These are phyloP conservation scores for Tricharina praecox DNA, from an alignment of 495 filamentous ascomycete species.

Conservation along the genomic window DNA sequence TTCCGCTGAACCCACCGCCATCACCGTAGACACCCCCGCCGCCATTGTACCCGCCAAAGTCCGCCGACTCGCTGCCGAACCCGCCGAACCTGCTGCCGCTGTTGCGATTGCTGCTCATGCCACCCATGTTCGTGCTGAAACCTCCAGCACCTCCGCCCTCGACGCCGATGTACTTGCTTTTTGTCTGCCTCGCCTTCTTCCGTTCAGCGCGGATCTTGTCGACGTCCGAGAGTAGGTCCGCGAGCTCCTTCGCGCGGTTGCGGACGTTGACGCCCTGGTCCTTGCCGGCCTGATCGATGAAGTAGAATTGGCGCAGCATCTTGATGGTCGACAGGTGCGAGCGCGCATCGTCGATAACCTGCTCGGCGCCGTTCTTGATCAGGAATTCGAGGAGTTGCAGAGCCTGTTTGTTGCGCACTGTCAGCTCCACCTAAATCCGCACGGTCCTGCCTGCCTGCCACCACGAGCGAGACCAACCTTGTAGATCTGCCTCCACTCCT, in stretches of 20 bases:
- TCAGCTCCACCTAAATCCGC: background rate
- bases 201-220: conserved; percentile 80
- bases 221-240: conserved; percentile 83
- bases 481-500: conserved; percentile 99
- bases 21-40: conserved; percentile 83
- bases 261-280: conserved; percentile 97
- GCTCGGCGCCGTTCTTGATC: conserved; percentile 94
- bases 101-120: conserved; percentile 15
- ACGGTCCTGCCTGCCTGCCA: background rate
- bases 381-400: conserved; percentile 95
- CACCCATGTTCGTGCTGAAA: conserved; percentile 35
- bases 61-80: conserved; percentile 60
- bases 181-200: conserved; percentile 78
- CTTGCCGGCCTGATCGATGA: conserved; percentile 88
- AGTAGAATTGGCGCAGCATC: conserved; percentile 98
- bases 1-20: conserved; percentile 70
- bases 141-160: conserved; percentile 59
- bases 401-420: conserved; percentile 31
- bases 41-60: conserved; percentile 71
- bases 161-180: conserved; percentile 86
- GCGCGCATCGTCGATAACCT: conserved; percentile 93
- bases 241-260: conserved; percentile 87
- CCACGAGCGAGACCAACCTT: conserved; percentile 38
- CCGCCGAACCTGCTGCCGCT: conserved; percentile 74
- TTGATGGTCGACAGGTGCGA: conserved; percentile 88